Percentiles rank a stretch among this genome's conserved stretches.
Conservation (phyloP, 345 rosid genomes). For the Linum trigynum region DNA sequence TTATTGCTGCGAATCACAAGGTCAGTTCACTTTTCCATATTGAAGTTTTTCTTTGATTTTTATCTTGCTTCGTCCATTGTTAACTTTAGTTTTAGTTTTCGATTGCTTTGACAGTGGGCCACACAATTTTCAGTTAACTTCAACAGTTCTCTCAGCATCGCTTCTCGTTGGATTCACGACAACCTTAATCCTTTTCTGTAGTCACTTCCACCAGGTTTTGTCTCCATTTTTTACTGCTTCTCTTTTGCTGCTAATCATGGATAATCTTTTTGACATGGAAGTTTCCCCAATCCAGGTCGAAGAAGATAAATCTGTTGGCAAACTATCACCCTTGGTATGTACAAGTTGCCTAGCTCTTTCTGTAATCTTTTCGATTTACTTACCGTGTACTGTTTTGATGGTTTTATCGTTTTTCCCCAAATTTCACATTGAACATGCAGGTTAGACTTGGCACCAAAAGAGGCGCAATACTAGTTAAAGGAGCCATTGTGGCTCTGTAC, state of each 20-base stretch:
- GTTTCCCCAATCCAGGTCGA: conserved; percentile 42
- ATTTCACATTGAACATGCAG: conserved; percentile 23
- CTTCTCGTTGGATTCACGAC: conserved; percentile 79
- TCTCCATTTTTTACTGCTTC: background rate
- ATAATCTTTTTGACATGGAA: background rate
- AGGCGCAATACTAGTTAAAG: conserved; percentile 49
- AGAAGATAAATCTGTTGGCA: conserved; percentile 58
- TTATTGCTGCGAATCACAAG: conserved; percentile 48
- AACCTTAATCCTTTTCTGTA: conserved; percentile 76
- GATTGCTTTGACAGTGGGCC: conserved; percentile 34
- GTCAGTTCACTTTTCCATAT: conserved; percentile 21
- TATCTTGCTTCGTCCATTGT: background rate
- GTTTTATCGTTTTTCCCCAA: background rate
- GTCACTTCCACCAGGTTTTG: conserved; percentile 89
- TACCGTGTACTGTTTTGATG: background rate
- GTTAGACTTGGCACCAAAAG: conserved; percentile 62
- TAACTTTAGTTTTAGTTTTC: conserved; percentile 4
- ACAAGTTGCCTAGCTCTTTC: background rate
- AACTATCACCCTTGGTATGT: conserved; percentile 76
- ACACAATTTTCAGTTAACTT: conserved; percentile 36
- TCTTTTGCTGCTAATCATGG: background rate
- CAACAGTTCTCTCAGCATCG: conserved; percentile 51
- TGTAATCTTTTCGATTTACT: background rate
- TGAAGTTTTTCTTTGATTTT: background rate
- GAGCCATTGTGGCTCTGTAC: conserved; percentile 37